Conservation (phyloP, 2,329 filamentous ascomycete genomes). For the Aspergillus caelatus region DNA sequence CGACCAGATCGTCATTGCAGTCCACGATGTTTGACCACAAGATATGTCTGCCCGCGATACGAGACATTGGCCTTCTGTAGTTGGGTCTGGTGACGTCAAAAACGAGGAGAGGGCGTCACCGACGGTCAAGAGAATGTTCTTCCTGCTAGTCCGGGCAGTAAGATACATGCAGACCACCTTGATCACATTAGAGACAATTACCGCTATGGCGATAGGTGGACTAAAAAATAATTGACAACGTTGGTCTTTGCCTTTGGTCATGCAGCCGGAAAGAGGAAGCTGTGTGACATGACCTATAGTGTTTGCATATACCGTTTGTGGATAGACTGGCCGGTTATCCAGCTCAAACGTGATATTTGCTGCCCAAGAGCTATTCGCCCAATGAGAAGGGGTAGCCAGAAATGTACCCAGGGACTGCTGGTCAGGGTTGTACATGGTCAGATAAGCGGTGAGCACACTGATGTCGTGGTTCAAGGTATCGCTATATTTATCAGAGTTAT, state of each 20-base stretch:
- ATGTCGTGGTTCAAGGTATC: neutral
- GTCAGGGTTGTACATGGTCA: neutral
- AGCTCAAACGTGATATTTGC: neutral
- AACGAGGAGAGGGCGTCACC: conserved; percentile 31
- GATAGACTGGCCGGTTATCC: neutral
- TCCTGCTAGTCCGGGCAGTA: neutral
- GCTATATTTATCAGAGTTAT: neutral
- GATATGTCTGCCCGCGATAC: conserved; percentile 3
- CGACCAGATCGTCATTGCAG: neutral
- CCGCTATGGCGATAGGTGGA: conserved; percentile 8
- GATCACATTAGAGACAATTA: conserved; percentile 9
- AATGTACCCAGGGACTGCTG: neutral
- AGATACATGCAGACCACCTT: conserved; percentile 15
- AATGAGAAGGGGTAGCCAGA: neutral
- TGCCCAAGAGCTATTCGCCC: neutral
- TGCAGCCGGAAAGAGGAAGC: conserved; percentile 5
- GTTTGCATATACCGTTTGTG: no score
- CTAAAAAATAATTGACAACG: conserved; percentile 13
- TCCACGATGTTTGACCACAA: neutral
- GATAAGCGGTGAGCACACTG: neutral
- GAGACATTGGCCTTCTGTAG: conserved; percentile 3
- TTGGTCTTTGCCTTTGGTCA: conserved; percentile 8
- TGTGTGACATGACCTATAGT: neutral
- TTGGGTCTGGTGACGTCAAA: conserved; percentile 13
- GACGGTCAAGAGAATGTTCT: conserved; percentile 20